Evolutionary conservation across 352 stramenopile species (phyloP), one percentile per base, ranked within the genome.

Genomic region (Elongisporangium anandrum): DNA sequence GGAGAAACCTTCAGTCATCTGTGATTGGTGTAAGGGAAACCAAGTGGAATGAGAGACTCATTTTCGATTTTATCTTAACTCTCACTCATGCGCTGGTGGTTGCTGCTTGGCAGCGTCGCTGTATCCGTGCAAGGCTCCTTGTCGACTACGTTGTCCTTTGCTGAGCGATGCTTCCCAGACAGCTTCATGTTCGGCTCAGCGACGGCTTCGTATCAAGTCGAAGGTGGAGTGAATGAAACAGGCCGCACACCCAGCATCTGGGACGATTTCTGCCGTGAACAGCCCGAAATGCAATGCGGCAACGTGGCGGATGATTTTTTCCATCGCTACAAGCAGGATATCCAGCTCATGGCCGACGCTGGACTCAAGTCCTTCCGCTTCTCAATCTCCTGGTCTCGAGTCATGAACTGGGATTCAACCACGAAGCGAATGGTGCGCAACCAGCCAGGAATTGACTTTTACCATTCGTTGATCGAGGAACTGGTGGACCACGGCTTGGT

Each of bases 271-370:
- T 89, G 76, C 51, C 70, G 73, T 13, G 68, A 74, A 23, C 62
- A 81, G 19, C 64, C 75, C 6, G 68, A 89, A 61, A 57, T 86
- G 22, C 77, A 93, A 26, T 96, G 72, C 34, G 93, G 88, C 23
- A 87, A 98, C 60, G 70, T 98, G 9, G 93, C 91, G 5, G 92
- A 92, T 68, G 95, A 98, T 73, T 92, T 98, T 59, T 97, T 96
- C 62, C 85, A 98, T 72, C 74, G 79, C 22, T 97, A 89, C 69
- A 64, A 87, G 48, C 63, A 91, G 29, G 96, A 99, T 68, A 74
- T 99, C 38, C 55, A 88, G 59, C 65, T 98, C 24, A 98, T 99
- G 91, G 83, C 88, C 23, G 61, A 74, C 22, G 66, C 96, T 50
- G 90, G 94, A 3, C 61, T 99, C 13, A 87, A 96, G 60, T 82